Conservation (phyloP, 306 rosid species). For the Malus sylvestris region DNA sequence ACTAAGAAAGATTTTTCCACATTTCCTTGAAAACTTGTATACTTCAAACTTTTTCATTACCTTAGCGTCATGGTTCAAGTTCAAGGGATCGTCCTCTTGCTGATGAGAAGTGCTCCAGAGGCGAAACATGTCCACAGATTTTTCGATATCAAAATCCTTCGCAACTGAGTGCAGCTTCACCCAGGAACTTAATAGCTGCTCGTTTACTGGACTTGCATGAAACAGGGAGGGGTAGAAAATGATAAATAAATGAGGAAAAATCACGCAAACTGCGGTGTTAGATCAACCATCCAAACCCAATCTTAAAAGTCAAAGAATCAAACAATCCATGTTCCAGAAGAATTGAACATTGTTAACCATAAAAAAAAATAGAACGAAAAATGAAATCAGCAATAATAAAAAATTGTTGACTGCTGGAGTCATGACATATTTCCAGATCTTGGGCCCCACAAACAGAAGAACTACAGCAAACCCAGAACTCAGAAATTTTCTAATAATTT, state of each 20-base stretch:
- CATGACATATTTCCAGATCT: too few relatives aligned
- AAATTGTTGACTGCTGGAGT: background rate
- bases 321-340: background rate
- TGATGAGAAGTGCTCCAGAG: slow-evolving; percentile 23
- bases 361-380: background rate
- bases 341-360: background rate
- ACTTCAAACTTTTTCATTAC: slow-evolving; percentile 9
- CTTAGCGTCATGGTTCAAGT: slow-evolving; percentile 20
- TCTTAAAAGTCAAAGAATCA: background rate
- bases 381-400: background rate
- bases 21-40: background rate
- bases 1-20: background rate
- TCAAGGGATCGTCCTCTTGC: slow-evolving; percentile 26
- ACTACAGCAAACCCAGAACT: background rate
- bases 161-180: background rate
- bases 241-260: background rate
- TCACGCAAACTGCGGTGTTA: background rate
- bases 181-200: background rate
- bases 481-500: background rate
- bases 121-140: slow-evolving; percentile 26
- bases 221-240: background rate
- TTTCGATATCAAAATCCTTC: background rate
- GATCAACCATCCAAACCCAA: background rate
- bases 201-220: background rate
- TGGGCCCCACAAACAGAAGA: background rate